phyloP scores from a whole-genome alignment of 2,329 filamentous ascomycete genomes.

The Escovopsis weberi region DNA sequence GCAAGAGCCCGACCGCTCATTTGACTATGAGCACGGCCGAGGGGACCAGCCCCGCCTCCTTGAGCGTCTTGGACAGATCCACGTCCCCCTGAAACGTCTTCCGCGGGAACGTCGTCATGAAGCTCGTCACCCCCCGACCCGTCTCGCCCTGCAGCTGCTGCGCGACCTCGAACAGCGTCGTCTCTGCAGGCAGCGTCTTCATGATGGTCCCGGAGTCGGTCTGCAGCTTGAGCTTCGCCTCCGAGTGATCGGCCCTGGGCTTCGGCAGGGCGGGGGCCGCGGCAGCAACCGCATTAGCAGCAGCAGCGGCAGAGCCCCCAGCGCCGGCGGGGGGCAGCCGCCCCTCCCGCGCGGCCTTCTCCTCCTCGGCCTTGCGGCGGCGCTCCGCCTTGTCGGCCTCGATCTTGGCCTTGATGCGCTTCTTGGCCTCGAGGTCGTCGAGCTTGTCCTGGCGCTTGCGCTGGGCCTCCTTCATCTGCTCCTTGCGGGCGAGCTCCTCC shows the following conservation, averaged over 20 bases:
- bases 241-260: conserved; percentile 57
- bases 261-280: conserved; percentile 37
- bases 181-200: conserved; percentile 80
- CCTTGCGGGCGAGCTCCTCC: conserved; percentile 75
- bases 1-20: conserved; percentile 13
- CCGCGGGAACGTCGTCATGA: conserved; percentile 74
- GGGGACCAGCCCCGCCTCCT: conserved; percentile 80
- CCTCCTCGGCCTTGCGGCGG: conserved; percentile 67
- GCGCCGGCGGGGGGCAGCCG: conserved; percentile 22
- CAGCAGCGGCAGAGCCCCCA: conserved; percentile 16
- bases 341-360: conserved; percentile 80
- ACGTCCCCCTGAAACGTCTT: conserved; percentile 57
- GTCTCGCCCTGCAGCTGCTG: conserved; percentile 59
- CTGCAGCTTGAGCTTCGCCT: conserved; percentile 71
- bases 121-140: conserved; percentile 56
- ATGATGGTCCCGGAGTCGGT: conserved; percentile 58
- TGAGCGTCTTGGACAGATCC: conserved; percentile 81
- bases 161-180: conserved; percentile 85
- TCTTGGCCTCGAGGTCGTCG: conserved; percentile 73
- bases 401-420: conserved; percentile 82
- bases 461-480: conserved; percentile 82
- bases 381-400: conserved; percentile 88
- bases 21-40: conserved; percentile 77
- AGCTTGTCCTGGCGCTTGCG: conserved; percentile 79
- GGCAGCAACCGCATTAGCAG: conserved; percentile 30